Percentiles rank a stretch among this genome's conserved stretches.
phyloP scores from a whole-genome alignment of 192 early-diverging fungal species.

The Entomortierella chlamydospora region DNA sequence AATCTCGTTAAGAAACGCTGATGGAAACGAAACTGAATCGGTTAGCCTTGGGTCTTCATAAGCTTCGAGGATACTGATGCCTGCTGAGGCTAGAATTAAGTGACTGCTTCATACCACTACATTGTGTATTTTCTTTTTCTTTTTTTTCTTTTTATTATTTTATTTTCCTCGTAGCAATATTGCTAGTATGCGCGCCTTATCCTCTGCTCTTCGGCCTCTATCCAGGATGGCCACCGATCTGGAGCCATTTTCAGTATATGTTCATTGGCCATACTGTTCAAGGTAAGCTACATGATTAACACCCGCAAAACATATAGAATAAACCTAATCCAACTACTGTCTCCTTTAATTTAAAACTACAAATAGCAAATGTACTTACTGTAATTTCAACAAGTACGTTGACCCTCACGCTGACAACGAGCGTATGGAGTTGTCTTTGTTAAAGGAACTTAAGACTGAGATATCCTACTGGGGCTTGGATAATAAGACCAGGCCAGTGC shows the following conservation, averaged over 20 bases:
- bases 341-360: not conserved
- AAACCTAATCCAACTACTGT: not conserved
- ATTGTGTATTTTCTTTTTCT: not conserved
- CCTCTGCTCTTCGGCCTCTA: not conserved
- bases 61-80: too few relatives aligned
- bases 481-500: slow-evolving; percentile 36
- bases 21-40: too few relatives aligned
- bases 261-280: slow-evolving; percentile 71
- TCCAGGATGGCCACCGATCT: not conserved
- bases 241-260: slow-evolving; percentile 61
- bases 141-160: too few relatives aligned
- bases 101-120: too few relatives aligned
- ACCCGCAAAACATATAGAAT: not conserved
- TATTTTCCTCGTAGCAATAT: too few relatives aligned
- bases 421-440: slow-evolving; percentile 54
- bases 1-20: too few relatives aligned
- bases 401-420: slow-evolving; percentile 59
- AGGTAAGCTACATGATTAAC: slow-evolving; percentile 33
- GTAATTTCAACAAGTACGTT: slow-evolving; percentile 70
- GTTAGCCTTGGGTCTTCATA: too few relatives aligned
- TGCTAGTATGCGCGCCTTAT: not conserved
- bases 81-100: too few relatives aligned
- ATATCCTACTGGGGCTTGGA: slow-evolving; percentile 40
- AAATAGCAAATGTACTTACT: slow-evolving; percentile 66
- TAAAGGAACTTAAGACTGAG: slow-evolving; percentile 53